phyloP scores from a whole-genome alignment of 768 basidiomycete genomes.

The Kwoniella sp. region DNA sequence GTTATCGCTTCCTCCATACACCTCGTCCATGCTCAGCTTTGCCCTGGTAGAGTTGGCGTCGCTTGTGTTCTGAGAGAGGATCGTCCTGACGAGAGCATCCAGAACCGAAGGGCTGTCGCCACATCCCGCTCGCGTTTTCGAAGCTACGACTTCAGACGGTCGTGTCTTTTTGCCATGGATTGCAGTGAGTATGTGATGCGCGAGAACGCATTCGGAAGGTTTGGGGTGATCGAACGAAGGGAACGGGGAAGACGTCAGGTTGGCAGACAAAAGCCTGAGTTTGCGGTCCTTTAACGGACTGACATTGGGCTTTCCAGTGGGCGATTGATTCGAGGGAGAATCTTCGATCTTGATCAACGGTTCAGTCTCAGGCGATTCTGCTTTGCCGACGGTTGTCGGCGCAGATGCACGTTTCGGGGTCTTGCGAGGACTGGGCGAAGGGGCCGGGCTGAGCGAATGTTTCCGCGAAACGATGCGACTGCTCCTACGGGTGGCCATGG shows the following conservation, averaged over 20 bases:
- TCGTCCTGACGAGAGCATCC: conserved; percentile 49
- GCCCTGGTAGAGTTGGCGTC: conserved; percentile 44
- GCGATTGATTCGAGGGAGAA: neutral
- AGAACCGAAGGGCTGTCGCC: conserved; percentile 48
- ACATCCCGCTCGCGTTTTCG: conserved; percentile 40
- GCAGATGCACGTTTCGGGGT: neutral
- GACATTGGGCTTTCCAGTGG: neutral
- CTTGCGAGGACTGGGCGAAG: neutral
- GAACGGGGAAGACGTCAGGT: conserved; percentile 29
- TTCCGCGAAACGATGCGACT: neutral
- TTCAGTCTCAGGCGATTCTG: conserved; percentile 4
- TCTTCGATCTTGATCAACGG: conserved; percentile 1
- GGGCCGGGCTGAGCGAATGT: neutral
- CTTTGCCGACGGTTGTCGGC: neutral
- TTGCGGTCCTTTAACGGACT: conserved; percentile 10
- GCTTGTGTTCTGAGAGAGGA: conserved; percentile 47
- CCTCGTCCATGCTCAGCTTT: conserved; percentile 39
- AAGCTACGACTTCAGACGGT: conserved; percentile 35
- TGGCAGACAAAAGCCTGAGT: conserved; percentile 12
- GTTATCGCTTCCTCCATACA: conserved; percentile 47
- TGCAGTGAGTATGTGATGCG: conserved; percentile 31
- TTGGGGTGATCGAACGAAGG: conserved; percentile 45
- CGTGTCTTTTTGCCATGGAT: conserved; percentile 37
- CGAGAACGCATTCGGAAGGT: conserved; percentile 36
- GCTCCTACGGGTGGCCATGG: neutral